These are phyloP conservation scores for Bryoerythrophyllum caledonicum DNA, from an alignment of 225 moss, liverwort and hornwort genomes.

Conservation along the genomic window DNA sequence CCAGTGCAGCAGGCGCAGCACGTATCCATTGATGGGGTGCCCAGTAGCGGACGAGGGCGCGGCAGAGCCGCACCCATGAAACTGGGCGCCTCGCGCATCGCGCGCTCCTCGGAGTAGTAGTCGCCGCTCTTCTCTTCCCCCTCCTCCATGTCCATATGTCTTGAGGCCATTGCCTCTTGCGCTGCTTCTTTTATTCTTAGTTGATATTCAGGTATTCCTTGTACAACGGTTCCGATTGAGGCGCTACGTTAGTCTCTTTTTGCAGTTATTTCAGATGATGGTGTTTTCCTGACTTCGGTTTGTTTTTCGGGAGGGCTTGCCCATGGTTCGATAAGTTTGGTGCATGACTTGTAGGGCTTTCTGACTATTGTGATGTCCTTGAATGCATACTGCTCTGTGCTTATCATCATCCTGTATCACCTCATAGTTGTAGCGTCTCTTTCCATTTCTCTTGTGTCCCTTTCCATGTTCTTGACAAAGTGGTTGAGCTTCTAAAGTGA, in stretches of 20 bases:
- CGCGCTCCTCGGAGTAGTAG: slow-evolving; percentile 35
- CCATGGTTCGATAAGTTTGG: no score
- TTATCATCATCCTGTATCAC: no score
- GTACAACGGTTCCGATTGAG: slow-evolving; percentile 17
- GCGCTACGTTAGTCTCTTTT: not conserved
- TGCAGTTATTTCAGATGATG: not conserved
- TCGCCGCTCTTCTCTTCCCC: not conserved
- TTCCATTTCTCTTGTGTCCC: no score
- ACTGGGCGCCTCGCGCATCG: slow-evolving; percentile 71
- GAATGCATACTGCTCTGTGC: no score
- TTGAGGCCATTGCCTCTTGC: slow-evolving; percentile 39
- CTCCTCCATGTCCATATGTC: slow-evolving; percentile 8
- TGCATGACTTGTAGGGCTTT: no score
- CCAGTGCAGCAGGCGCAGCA: slow-evolving; percentile 77
- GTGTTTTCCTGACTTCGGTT: no score
- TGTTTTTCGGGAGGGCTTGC: no score
- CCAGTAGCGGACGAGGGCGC: slow-evolving; percentile 50
- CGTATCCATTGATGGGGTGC: slow-evolving; percentile 55
- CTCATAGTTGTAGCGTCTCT: no score
- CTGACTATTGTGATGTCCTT: no score
- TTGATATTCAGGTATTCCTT: slow-evolving; percentile 14
- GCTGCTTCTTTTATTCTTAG: slow-evolving; percentile 14
- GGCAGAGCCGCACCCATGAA: slow-evolving; percentile 77
- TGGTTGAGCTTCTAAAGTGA: no score
- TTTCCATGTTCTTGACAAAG: no score